A percentile compares a stretch with the other conserved stretches of the same genome.
These are phyloP conservation scores for Drechslerella coelobrocha DNA, from an alignment of 2,329 filamentous ascomycete species.

Conservation along the genomic window DNA sequence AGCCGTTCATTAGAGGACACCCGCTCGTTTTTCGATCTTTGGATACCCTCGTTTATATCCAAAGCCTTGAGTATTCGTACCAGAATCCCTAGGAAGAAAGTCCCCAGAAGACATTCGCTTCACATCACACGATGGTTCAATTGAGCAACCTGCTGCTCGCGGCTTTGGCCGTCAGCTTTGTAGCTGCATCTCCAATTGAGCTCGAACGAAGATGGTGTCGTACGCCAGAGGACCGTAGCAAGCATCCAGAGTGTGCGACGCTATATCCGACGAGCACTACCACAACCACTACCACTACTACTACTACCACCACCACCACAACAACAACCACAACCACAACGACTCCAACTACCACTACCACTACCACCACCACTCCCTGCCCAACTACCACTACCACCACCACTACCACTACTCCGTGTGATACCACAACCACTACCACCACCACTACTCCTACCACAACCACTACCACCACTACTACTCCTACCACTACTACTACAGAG, in stretches of 20 bases:
- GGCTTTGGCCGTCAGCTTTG: constrained; percentile 25
- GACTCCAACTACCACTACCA: neutral
- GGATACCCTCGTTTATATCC: constrained; percentile 51
- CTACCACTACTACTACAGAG: neutral
- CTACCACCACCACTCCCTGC: neutral
- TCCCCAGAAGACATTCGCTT: constrained; percentile 26
- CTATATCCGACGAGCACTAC: constrained; percentile 6
- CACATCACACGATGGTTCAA: constrained; percentile 39
- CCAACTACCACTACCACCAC: constrained; percentile 6
- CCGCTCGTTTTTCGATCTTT: constrained; percentile 29
- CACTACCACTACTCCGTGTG: constrained; percentile 4
- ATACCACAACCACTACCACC: constrained; percentile 5
- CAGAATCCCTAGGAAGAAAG: neutral
- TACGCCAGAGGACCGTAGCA: constrained; percentile 22
- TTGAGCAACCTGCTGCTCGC: constrained; percentile 31
- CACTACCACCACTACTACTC: neutral
- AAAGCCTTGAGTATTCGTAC: constrained; percentile 17
- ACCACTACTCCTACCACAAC: constrained; percentile 4
- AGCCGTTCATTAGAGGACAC: constrained; percentile 35
- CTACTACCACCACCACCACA: neutral
- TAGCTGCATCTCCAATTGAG: constrained; percentile 32
- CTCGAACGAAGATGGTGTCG: constrained; percentile 29
- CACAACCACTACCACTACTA: neutral
- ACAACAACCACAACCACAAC: constrained; percentile 1
- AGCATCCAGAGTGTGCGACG: constrained; percentile 22